Evolutionary conservation across 2,329 filamentous ascomycete species (phyloP).

Genomic region (Paecilomyces fulvus): DNA sequence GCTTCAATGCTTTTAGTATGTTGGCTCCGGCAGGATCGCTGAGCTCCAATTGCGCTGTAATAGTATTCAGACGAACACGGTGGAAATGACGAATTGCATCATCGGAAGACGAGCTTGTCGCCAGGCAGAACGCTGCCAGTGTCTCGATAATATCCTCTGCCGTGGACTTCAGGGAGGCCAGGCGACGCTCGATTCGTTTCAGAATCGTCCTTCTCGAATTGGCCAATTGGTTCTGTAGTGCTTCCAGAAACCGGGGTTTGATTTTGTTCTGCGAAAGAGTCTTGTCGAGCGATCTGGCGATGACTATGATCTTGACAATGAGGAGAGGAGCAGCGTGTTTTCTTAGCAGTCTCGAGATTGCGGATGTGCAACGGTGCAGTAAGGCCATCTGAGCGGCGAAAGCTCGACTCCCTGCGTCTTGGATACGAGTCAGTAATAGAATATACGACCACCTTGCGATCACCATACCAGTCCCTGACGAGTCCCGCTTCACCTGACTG

Average conservation of each 20-base stretch:
- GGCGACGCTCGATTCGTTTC: conserved; percentile 51
- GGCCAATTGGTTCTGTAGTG: conserved; percentile 55
- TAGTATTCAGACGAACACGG: conserved; percentile 59
- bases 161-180: conserved; percentile 37
- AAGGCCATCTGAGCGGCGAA: conserved; percentile 51
- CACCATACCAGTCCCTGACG: conserved; percentile 22
- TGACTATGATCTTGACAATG: conserved; percentile 63
- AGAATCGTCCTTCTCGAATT: conserved; percentile 57
- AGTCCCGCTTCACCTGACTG: conserved; percentile 36
- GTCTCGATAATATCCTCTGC: conserved; percentile 55
- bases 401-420: conserved; percentile 35
- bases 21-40: conserved; percentile 41
- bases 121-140: conserved; percentile 73
- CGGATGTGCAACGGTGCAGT: conserved; percentile 47
- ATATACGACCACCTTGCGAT: conserved; percentile 1
- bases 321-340: conserved; percentile 44
- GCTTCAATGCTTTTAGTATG: conserved; percentile 56
- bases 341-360: conserved; percentile 46
- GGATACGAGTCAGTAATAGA: conserved; percentile 13
- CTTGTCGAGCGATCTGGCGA: conserved; percentile 68
- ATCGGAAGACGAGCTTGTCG: conserved; percentile 67
- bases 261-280: conserved; percentile 51
- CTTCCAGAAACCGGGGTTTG: conserved; percentile 49
- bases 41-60: conserved; percentile 53
- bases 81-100: conserved; percentile 76